These are phyloP conservation scores for Tylopilus vinaceipallidus DNA, from an alignment of 768 basidiomycete species.

Conservation along the genomic window DNA sequence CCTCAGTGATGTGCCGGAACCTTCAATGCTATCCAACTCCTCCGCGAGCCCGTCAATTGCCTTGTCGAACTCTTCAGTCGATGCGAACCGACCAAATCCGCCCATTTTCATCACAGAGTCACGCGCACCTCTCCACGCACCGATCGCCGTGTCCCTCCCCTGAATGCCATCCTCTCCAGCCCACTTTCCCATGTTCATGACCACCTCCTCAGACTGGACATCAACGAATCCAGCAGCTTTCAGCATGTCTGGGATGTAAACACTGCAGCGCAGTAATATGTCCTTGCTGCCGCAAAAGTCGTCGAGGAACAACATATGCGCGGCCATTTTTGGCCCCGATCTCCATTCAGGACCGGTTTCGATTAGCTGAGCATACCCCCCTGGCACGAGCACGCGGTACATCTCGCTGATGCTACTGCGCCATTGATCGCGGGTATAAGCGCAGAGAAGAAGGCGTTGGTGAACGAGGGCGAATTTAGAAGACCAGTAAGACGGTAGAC, in stretches of 20 bases:
- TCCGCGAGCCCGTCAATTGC: slow-evolving; percentile 14
- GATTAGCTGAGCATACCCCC: slow-evolving; percentile 33
- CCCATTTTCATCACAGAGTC: slow-evolving; percentile 20
- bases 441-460: slow-evolving; percentile 33
- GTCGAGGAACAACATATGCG: slow-evolving; percentile 8
- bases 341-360: slow-evolving; percentile 23
- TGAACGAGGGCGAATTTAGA: slow-evolving; percentile 32
- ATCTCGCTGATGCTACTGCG: slow-evolving; percentile 23
- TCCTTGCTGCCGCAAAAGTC: slow-evolving; percentile 8
- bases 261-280: slow-evolving; percentile 9
- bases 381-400: slow-evolving; percentile 31
- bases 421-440: slow-evolving; percentile 32
- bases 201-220: slow-evolving; percentile 16
- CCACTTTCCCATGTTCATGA: slow-evolving; percentile 24
- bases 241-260: slow-evolving; percentile 20
- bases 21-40: slow-evolving; percentile 26
- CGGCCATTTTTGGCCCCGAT: slow-evolving; percentile 12
- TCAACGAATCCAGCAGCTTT: slow-evolving; percentile 18
- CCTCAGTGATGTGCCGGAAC: slow-evolving; percentile 7
- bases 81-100: slow-evolving; percentile 12
- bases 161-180: slow-evolving; percentile 24
- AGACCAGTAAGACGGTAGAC: slow-evolving; percentile 31
- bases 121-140: slow-evolving; percentile 24
- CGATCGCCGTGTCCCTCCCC: slow-evolving; percentile 13
- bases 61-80: slow-evolving; percentile 20